phyloP scores from a whole-genome alignment of 148 eudicot species.

The Bassia scoparia region DNA sequence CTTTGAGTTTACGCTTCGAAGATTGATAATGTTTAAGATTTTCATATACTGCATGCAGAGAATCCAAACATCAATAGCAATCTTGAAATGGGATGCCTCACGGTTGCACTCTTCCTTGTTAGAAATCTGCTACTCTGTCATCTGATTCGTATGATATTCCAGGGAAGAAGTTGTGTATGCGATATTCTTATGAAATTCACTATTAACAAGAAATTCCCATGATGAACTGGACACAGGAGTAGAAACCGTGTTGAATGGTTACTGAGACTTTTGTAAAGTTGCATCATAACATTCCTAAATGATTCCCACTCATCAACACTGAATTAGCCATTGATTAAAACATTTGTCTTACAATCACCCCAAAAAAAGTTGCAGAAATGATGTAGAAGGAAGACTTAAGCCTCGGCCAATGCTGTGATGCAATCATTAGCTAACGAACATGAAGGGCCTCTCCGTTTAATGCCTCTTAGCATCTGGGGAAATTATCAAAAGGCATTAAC shows the following conservation, averaged over 20 bases:
- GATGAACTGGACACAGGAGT: slow-evolving; percentile 44
- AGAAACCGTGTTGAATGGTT: slow-evolving; percentile 20
- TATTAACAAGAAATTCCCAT: slow-evolving; percentile 81
- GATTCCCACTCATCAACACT: slow-evolving; percentile 79
- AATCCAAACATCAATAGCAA: slow-evolving; percentile 61
- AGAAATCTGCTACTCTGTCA: slow-evolving; percentile 30
- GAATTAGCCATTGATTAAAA: slow-evolving; percentile 46
- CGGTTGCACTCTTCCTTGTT: slow-evolving; percentile 22
- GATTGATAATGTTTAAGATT: slow-evolving; percentile 76
- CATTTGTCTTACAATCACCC: slow-evolving; percentile 55
- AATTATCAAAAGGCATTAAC: slow-evolving; percentile 7
- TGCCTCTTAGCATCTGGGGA: slow-evolving; percentile 69
- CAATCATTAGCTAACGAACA: slow-evolving; percentile 86
- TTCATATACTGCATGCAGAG: slow-evolving; percentile 90
- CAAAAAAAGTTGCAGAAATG: slow-evolving; percentile 73
- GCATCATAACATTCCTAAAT: slow-evolving; percentile 48
- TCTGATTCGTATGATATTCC: slow-evolving; percentile 32
- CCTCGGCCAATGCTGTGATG: slow-evolving; percentile 77
- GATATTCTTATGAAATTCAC: slow-evolving; percentile 67
- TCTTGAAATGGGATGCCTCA: slow-evolving; percentile 34
- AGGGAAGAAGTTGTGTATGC: slow-evolving; percentile 27
- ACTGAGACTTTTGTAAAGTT: slow-evolving; percentile 44
- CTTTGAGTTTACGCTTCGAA: slow-evolving; percentile 57
- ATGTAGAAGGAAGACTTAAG: slow-evolving; percentile 51
- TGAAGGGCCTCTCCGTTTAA: slow-evolving; percentile 75